Percentiles rank a stretch among this genome's conserved stretches.
These are phyloP conservation scores for Suillus ampliporus DNA, from an alignment of 768 basidiomycete species.

Conservation along the genomic window DNA sequence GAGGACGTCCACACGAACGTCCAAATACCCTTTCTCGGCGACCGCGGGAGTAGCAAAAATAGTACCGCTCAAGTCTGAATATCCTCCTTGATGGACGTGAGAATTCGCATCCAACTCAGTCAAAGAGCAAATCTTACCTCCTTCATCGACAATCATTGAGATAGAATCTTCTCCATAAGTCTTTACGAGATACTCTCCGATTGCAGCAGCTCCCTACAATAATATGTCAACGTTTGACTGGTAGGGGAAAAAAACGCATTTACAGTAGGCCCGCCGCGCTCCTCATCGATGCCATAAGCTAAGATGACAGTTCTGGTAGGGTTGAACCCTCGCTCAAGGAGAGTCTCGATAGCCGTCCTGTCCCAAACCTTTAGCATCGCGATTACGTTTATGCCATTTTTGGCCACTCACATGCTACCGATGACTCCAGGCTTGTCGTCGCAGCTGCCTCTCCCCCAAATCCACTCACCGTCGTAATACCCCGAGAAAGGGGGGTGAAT, in stretches of 20 bases:
- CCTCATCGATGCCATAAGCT: conserved; percentile 53
- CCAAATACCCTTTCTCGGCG: conserved; percentile 50
- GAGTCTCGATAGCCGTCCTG: conserved; percentile 34
- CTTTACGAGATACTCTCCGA: conserved; percentile 46
- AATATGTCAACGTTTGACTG: not conserved
- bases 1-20: conserved; percentile 47
- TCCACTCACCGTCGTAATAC: conserved; percentile 47
- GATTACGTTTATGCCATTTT: not conserved
- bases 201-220: conserved; percentile 46
- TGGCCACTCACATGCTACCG: conserved; percentile 37
- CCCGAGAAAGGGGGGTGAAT: conserved; percentile 57
- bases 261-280: conserved; percentile 47
- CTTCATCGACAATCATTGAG: conserved; percentile 65
- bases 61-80: conserved; percentile 31
- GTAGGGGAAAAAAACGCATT: not conserved
- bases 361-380: not conserved
- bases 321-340: conserved; percentile 34
- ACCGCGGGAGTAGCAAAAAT: conserved; percentile 39
- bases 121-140: conserved; percentile 38
- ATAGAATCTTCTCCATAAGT: conserved; percentile 56
- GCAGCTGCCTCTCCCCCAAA: conserved; percentile 54
- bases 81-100: conserved; percentile 31
- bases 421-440: conserved; percentile 50
- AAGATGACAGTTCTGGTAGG: conserved; percentile 38
- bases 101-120: not conserved